Conservation (phyloP, 768 basidiomycete genomes). For the Neoboletus subvelutipes region DNA sequence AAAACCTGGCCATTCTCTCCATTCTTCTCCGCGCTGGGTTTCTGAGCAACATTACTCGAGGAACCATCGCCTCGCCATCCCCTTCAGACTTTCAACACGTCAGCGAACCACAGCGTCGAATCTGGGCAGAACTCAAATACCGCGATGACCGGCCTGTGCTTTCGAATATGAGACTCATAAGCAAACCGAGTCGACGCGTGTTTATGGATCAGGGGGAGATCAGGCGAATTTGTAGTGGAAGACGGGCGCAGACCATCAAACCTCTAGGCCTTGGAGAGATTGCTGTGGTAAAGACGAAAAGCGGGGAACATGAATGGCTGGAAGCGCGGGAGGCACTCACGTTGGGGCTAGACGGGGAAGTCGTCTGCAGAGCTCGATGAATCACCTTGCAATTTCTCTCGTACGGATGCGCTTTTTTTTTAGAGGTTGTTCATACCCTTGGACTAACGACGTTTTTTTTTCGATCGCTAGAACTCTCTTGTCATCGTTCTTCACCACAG, state of each 20-base stretch:
- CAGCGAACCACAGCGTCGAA: conserved; percentile 66
- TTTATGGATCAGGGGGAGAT: conserved; percentile 76
- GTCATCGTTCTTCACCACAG: neutral
- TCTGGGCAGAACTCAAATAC: conserved; percentile 96
- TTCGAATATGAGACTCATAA: conserved; percentile 74
- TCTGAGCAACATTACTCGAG: conserved; percentile 78
- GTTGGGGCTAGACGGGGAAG: conserved; percentile 77
- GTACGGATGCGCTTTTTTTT: neutral
- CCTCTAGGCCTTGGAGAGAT: conserved; percentile 93
- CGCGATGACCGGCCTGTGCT: conserved; percentile 87
- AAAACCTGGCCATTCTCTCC: conserved; percentile 89
- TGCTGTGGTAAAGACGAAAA: conserved; percentile 74
- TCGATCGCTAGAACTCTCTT: neutral
- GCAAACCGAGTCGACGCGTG: conserved; percentile 79
- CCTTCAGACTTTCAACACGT: conserved; percentile 61
- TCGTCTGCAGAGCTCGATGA: conserved; percentile 76
- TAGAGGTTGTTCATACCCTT: neutral
- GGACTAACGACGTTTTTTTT: conserved; percentile 5
- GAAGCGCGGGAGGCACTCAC: conserved; percentile 91
- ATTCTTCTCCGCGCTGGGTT: conserved; percentile 93
- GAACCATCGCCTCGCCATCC: conserved; percentile 62
- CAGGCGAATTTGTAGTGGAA: conserved; percentile 73
- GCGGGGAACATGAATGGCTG: conserved; percentile 76
- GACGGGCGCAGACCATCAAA: conserved; percentile 74
- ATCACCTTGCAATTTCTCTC: neutral